Evolutionary conservation across 768 basidiomycete genomes (phyloP).

Genomic region (Boletus tomentosulus): DNA sequence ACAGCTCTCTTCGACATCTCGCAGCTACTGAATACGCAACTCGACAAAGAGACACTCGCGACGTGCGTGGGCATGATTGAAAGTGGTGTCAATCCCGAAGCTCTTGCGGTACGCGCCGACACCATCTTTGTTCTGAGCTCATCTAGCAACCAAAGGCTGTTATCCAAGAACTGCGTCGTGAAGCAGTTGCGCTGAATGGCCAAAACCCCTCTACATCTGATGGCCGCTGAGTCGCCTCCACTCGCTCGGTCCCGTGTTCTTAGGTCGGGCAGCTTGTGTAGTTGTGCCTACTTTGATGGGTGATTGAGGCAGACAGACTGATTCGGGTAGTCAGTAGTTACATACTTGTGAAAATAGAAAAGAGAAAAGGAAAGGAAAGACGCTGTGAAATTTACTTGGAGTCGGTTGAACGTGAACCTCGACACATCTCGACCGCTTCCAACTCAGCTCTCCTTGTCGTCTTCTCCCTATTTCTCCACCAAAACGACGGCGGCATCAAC

Average conservation of each 20-base stretch:
- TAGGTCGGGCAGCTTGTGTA: constrained; percentile 1
- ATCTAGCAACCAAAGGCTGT: constrained; percentile 53
- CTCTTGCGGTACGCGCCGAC: constrained; percentile 64
- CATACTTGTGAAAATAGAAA: neutral
- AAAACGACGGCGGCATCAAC: constrained; percentile 8
- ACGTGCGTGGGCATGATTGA: constrained; percentile 92
- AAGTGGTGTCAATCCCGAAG: constrained; percentile 88
- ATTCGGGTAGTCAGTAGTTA: constrained; percentile 20
- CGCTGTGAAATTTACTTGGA: constrained; percentile 14
- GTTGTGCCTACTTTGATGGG: constrained; percentile 6
- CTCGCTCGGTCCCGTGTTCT: too few species aligned
- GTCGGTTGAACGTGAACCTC: too few species aligned
- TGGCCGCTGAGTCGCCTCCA: constrained; percentile 17
- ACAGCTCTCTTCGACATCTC: constrained; percentile 84
- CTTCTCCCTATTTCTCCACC: neutral
- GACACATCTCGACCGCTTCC: neutral
- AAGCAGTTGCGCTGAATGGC: constrained; percentile 44
- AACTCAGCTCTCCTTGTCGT: neutral
- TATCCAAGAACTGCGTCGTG: constrained; percentile 76
- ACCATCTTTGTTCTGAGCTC: neutral
- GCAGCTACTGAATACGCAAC: constrained; percentile 78
- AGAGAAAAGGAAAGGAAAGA: neutral
- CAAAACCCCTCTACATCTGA: constrained; percentile 21
- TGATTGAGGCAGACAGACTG: constrained; percentile 11
- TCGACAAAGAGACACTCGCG: constrained; percentile 89